phyloP scores from a whole-genome alignment of 1,284 basidiomycete species.

The Trichosporon asahii region DNA sequence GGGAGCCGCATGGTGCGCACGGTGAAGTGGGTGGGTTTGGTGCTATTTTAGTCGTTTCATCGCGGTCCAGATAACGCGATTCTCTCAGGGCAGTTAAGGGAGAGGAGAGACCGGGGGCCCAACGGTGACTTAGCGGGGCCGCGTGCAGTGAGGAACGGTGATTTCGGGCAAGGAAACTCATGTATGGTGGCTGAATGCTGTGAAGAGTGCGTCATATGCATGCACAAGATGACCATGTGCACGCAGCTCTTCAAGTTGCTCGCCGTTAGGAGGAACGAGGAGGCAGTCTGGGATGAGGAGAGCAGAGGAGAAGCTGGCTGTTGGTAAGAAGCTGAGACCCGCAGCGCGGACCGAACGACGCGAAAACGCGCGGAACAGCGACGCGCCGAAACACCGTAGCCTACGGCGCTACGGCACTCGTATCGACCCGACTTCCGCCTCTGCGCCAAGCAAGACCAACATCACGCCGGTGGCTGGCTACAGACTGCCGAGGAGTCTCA shows the following conservation, averaged over 20 bases:
- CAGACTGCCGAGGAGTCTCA: no score
- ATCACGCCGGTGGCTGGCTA: no score
- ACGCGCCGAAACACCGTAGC: no score
- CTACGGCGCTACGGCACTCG: no score
- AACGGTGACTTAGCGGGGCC: neutral
- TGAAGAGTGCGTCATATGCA: no score
- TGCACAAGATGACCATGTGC: neutral
- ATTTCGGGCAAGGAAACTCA: no score
- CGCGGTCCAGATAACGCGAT: neutral
- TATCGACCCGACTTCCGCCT: no score
- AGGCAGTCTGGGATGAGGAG: neutral
- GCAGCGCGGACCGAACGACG: neutral
- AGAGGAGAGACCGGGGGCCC: neutral
- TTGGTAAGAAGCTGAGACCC: neutral
- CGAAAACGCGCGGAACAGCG: neutral
- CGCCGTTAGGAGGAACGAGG: neutral
- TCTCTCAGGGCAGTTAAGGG: neutral
- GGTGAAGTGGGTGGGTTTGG: neutral
- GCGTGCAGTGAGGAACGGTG: no score
- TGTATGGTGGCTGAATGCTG: neutral
- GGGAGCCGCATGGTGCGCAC: neutral
- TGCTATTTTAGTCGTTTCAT: neutral
- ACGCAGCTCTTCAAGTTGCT: neutral
- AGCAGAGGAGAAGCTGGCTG: neutral
- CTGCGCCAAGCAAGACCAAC: no score